Evolutionary conservation across 2,329 filamentous ascomycete species (phyloP).

Genomic region (Epichloe sp.): DNA sequence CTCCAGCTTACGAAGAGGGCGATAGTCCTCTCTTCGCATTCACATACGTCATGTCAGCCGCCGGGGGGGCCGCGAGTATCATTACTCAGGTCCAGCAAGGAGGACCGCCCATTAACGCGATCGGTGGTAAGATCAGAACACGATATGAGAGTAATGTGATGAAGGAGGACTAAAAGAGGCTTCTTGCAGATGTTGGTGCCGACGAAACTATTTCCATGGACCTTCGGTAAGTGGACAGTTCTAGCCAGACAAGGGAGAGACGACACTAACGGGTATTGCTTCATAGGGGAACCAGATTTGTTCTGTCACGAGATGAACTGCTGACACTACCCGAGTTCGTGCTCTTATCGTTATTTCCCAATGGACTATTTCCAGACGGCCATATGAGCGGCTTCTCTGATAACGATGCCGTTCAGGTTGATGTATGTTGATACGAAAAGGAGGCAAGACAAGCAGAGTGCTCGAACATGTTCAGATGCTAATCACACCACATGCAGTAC

Average conservation of each 20-base stretch:
- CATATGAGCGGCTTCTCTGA: conserved; percentile 90
- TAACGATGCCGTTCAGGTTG: conserved; percentile 88
- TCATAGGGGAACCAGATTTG: conserved; percentile 77
- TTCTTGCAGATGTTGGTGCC: conserved; percentile 53
- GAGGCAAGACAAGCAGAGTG: neutral
- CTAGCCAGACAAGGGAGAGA: neutral
- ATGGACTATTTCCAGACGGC: conserved; percentile 92
- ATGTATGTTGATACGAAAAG: conserved; percentile 51
- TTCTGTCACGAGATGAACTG: conserved; percentile 86
- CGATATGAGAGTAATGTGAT: neutral
- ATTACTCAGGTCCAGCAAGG: conserved; percentile 98
- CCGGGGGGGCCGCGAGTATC: conserved; percentile 93
- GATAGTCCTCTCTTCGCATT: conserved; percentile 86
- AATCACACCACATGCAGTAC: conserved; percentile 47
- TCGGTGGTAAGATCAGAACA: conserved; percentile 52
- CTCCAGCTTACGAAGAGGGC: conserved; percentile 91
- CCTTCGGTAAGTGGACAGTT: conserved; percentile 52
- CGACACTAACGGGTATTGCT: conserved; percentile 19
- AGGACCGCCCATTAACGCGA: conserved; percentile 74
- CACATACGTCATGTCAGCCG: conserved; percentile 93
- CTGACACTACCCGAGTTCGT: conserved; percentile 95
- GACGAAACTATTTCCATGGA: conserved; percentile 95
- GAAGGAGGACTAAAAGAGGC: conserved; percentile 1
- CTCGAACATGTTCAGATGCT: neutral
- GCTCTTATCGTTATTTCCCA: conserved; percentile 91